Conservation (phyloP, 169 alveolate species). For the Plasmodium falciparum region DNA sequence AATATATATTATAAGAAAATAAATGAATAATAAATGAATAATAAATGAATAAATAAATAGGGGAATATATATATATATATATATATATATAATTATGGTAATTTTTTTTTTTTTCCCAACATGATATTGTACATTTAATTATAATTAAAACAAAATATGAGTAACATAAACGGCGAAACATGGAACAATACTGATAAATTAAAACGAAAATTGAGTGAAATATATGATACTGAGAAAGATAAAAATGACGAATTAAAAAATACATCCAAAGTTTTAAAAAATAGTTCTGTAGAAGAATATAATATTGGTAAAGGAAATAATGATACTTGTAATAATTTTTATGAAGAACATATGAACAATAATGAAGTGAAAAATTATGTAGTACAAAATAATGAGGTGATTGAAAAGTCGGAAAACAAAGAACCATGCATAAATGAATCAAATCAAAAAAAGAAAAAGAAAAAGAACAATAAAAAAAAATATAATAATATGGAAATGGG, state of each 20-base stretch:
- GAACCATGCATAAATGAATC: slow-evolving; percentile 22
- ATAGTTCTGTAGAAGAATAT: neutral
- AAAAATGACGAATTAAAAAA: slow-evolving; percentile 3
- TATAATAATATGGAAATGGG: slow-evolving; percentile 22
- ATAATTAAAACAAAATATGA: slow-evolving; percentile 15
- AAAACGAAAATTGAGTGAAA: slow-evolving; percentile 20
- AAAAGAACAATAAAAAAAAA: slow-evolving; percentile 44
- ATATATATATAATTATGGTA: too few species aligned
- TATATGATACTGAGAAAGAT: neutral
- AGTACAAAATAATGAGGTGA: slow-evolving; percentile 10
- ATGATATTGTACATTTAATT: too few species aligned
- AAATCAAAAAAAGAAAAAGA: slow-evolving; percentile 16
- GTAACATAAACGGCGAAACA: slow-evolving; percentile 19
- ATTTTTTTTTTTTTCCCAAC: too few species aligned
- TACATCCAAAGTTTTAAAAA: neutral
- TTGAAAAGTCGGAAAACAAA: slow-evolving; percentile 12
- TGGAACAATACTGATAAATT: slow-evolving; percentile 5
- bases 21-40: too few species aligned
- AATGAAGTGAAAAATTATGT: slow-evolving; percentile 10
- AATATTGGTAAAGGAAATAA: slow-evolving; percentile 5
- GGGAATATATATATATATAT: too few species aligned
- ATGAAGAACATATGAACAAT: neutral
- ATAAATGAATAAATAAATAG: too few species aligned
- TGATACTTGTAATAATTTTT: slow-evolving; percentile 6
- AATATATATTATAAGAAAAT: too few species aligned